phyloP scores from a whole-genome alignment of 495 filamentous ascomycete genomes.

The Penicillium bovifimosum region DNA sequence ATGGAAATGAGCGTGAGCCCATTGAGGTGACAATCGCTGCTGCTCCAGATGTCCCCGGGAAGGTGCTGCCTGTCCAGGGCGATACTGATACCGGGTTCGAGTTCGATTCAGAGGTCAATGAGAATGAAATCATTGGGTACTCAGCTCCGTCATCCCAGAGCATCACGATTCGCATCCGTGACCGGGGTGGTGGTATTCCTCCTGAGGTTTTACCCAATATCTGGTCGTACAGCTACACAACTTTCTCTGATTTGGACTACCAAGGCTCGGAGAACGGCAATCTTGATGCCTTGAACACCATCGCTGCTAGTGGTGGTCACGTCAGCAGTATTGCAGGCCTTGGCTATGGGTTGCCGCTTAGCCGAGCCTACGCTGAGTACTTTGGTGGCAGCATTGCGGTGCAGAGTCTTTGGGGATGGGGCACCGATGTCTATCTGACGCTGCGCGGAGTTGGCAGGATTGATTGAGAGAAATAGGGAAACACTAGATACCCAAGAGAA shows the following conservation, averaged over 20 bases:
- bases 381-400: slow-evolving; percentile 95
- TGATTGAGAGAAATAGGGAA: slow-evolving; percentile 16
- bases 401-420: slow-evolving; percentile 95
- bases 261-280: slow-evolving; percentile 36
- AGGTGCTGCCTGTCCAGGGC: slow-evolving; percentile 16
- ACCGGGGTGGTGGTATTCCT: slow-evolving; percentile 87
- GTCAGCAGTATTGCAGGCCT: slow-evolving; percentile 80
- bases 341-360: slow-evolving; percentile 87
- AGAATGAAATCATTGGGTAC: slow-evolving; percentile 33
- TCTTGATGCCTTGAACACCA: slow-evolving; percentile 64
- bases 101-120: slow-evolving; percentile 28
- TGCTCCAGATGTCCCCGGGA: slow-evolving; percentile 54
- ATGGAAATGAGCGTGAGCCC: slow-evolving; percentile 67
- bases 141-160: slow-evolving; percentile 61
- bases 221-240: slow-evolving; percentile 95
- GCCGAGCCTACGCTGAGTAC: slow-evolving; percentile 94
- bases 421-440: slow-evolving; percentile 74
- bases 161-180: slow-evolving; percentile 91
- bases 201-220: slow-evolving; percentile 79
- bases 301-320: slow-evolving; percentile 61
- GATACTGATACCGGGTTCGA: slow-evolving; percentile 31
- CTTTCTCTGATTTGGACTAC: slow-evolving; percentile 66
- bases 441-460: slow-evolving; percentile 80
- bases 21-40: slow-evolving; percentile 91
- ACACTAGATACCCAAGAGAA: slow-evolving; percentile 1